A percentile compares a stretch with the other conserved stretches of the same genome.
Evolutionary conservation across 129 eudicot genomes (phyloP).

Genomic region (Ambrosia trifida): DNA sequence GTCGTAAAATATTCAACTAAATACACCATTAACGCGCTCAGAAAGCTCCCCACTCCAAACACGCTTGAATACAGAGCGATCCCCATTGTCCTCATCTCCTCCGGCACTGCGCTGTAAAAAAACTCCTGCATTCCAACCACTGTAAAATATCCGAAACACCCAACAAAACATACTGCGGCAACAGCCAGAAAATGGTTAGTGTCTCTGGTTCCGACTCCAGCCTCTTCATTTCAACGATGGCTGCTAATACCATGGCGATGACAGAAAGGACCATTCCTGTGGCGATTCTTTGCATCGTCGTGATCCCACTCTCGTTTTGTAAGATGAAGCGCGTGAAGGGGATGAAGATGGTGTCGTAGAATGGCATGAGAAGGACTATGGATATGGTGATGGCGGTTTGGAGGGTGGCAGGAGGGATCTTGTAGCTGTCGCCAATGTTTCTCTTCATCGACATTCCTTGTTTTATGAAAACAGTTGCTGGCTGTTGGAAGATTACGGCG

Average conservation of each 20-base stretch:
- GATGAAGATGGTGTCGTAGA: constrained; percentile 66
- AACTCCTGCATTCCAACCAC: constrained; percentile 98
- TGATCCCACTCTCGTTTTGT: constrained; percentile 67
- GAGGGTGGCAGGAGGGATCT: constrained; percentile 94
- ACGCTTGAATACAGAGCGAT: constrained; percentile 89
- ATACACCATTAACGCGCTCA: constrained; percentile 70
- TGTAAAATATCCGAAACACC: constrained; percentile 89
- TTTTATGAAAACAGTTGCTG: constrained; percentile 88
- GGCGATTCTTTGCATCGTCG: constrained; percentile 80
- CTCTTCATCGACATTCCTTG: constrained; percentile 95
- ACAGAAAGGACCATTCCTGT: constrained; percentile 87
- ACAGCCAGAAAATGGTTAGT: constrained; percentile 70
- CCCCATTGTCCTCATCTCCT: constrained; percentile 85
- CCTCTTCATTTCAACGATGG: constrained; percentile 60
- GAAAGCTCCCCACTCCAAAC: constrained; percentile 88
- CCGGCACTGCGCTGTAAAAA: constrained; percentile 86
- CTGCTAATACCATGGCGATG: constrained; percentile 89
- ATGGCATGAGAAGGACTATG: constrained; percentile 79
- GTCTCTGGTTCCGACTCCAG: constrained; percentile 30
- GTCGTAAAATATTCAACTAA: constrained; percentile 61
- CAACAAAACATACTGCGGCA: constrained; percentile 75
- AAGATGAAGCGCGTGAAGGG: constrained; percentile 59
- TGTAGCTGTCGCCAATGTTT: constrained; percentile 71
- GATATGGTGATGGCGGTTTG: constrained; percentile 90
- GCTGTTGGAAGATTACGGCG: constrained; percentile 94